Evolutionary conservation across 176 grass and related monocot genomes (phyloP), one percentile per base, ranked within the genome.

Genomic region (Triticum timopheevii): DNA sequence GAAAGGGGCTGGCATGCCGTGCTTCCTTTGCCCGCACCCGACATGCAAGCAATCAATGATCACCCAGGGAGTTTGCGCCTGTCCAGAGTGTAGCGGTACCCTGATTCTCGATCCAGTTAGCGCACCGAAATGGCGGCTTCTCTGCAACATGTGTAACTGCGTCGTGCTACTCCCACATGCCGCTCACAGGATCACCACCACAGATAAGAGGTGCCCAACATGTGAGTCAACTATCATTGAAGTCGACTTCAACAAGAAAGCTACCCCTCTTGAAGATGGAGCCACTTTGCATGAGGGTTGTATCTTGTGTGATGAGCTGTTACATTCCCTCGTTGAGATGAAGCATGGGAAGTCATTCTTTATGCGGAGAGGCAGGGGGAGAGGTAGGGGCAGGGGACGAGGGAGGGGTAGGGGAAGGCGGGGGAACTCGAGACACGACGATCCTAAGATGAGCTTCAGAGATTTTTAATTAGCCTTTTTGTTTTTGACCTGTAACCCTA

Each of bases 161-260:
- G 84, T 98, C 20, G 93, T 98, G 67, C 86, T 89, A 10, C 91
- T 98, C 25, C 96, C 96, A 13, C 86, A 95, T 45, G 96, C 90
- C 0, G 96, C 96, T 17, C 96, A 98, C 80, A 93, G 68, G 5
- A 98, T 98, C 69, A 80, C 67, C 17, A 92, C 93, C 9, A 98
- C 91, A 36, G 85, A 86, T 86, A 95, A 95, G 62, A 95, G 75
- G 65, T 98, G 96, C 78, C 61, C 64, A 50, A 87, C 87, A 62
- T 98, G 96, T n/a, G 93, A 95, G 40, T 95, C 96, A 3, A 91
- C 93, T 69, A 98, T 98, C 69, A 92, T 98, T 47, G 90, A 98
- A 86, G 96, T 98, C 24, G 92, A 98, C 84, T 98, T 98, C 83
- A 98, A 98, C 89, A 98, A 98, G 91, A 98, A 94, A 86, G 93